Evolutionary conservation across 1,284 basidiomycete genomes (phyloP).

Genomic region (Puccinia coronata): DNA sequence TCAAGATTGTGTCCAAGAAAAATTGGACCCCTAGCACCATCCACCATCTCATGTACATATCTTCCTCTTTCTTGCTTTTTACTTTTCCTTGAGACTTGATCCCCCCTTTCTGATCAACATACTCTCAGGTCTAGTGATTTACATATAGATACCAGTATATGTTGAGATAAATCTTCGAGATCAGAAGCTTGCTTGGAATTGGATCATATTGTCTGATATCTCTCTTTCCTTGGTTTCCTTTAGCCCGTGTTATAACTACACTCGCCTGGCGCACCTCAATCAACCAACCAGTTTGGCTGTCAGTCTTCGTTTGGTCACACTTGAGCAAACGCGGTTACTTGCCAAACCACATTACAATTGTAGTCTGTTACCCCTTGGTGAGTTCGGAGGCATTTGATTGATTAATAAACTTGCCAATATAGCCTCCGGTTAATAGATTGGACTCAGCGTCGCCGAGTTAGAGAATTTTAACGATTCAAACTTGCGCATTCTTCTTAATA

Average conservation of each 20-base stretch:
- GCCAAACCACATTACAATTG: neutral
- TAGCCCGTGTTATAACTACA: neutral
- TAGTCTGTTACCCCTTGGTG: neutral
- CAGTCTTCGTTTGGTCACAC: neutral
- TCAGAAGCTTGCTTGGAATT: neutral
- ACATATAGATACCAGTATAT: neutral
- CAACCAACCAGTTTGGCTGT: neutral
- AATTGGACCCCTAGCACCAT: slow-evolving; percentile 6
- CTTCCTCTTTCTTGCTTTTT: slow-evolving; percentile 26
- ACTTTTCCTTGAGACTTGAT: neutral
- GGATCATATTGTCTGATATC: neutral
- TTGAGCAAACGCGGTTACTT: neutral
- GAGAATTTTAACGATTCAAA: slow-evolving; percentile 15
- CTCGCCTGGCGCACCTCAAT: neutral
- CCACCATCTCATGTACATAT: slow-evolving; percentile 23
- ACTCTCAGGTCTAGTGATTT: neutral
- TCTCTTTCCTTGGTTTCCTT: neutral
- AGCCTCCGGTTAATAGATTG: neutral
- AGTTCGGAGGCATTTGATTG: neutral
- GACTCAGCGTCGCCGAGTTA: slow-evolving; percentile 4
- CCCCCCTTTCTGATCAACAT: slow-evolving; percentile 23
- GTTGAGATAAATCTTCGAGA: slow-evolving; percentile 14
- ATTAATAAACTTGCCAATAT: slow-evolving; percentile 22
- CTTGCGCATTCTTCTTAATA: neutral
- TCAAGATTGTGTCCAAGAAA: slow-evolving; percentile 17